These are phyloP conservation scores for Colletotrichum cereale DNA, from an alignment of 2,329 filamentous ascomycete species.

Conservation along the genomic window DNA sequence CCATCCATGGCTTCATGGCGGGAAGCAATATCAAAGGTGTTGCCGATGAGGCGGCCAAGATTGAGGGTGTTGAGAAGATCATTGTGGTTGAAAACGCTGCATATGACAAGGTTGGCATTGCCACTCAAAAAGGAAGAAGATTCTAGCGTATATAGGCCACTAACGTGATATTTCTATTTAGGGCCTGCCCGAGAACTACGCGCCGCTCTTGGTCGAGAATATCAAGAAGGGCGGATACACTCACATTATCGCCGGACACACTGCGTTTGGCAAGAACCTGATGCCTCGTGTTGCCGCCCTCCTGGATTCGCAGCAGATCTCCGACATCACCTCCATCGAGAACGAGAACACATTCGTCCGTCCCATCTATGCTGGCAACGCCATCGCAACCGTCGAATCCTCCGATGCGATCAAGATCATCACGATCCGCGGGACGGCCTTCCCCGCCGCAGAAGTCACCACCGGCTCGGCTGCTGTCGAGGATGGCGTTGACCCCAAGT, in stretches of 20 bases:
- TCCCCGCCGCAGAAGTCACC: conserved; percentile 78
- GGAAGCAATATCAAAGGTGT: conserved; percentile 81
- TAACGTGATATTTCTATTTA: conserved; percentile 49
- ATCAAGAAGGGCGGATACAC: conserved; percentile 96
- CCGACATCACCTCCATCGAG: conserved; percentile 89
- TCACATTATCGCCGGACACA: conserved; percentile 90
- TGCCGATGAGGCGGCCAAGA: conserved; percentile 88
- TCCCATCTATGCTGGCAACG: conserved; percentile 97
- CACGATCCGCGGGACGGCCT: conserved; percentile 93
- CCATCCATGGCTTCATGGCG: conserved; percentile 88
- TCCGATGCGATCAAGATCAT: conserved; percentile 87
- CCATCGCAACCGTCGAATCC: conserved; percentile 95
- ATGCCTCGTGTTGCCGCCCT: conserved; percentile 92
- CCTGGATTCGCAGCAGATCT: conserved; percentile 92
- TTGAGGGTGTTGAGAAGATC: conserved; percentile 91
- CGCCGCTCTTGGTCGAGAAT: conserved; percentile 93
- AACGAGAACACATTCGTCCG: conserved; percentile 94
- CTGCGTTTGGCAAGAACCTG: conserved; percentile 95
- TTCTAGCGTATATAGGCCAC: too few relatives aligned
- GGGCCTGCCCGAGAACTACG: conserved; percentile 94
- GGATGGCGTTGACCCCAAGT: conserved; percentile 87
- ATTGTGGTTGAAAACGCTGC: conserved; percentile 88
- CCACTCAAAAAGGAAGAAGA: background rate
- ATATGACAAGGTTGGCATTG: conserved; percentile 83
- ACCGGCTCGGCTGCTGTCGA: conserved; percentile 82